phyloP scores from a whole-genome alignment of 768 basidiomycete species.

The Mycena kentingensis region DNA sequence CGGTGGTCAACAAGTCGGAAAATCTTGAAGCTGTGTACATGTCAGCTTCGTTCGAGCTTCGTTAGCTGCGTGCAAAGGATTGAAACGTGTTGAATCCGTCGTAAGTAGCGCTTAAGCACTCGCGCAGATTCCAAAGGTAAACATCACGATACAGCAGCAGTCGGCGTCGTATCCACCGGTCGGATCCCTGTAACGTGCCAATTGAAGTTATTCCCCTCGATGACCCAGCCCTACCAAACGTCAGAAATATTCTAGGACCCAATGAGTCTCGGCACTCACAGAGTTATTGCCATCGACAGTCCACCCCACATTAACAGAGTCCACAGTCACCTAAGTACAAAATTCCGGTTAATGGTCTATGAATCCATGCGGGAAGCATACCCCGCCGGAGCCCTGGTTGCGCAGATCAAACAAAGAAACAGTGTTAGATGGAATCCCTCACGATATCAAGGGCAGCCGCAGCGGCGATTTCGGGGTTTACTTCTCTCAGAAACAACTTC shows the following conservation, averaged over 20 bases:
- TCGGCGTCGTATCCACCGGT: too few species aligned
- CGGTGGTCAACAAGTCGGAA: too few species aligned
- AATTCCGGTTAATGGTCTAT: not conserved
- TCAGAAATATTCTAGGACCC: not conserved
- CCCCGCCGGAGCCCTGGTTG: not conserved
- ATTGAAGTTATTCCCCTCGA: not conserved
- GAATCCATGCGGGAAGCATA: not conserved
- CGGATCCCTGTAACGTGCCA: too few species aligned
- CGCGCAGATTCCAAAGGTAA: too few species aligned
- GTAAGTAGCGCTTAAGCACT: too few species aligned
- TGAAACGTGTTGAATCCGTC: too few species aligned
- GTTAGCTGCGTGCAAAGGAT: too few species aligned
- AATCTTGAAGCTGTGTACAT: too few species aligned
- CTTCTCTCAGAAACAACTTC: not conserved
- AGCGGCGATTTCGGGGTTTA: not conserved
- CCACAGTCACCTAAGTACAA: not conserved
- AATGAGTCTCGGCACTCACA: not conserved
- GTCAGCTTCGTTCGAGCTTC: too few species aligned
- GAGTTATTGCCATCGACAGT: not conserved
- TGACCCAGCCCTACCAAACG: not conserved
- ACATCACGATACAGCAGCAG: too few species aligned
- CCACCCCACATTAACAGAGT: not conserved
- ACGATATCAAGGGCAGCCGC: not conserved
- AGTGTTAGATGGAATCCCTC: not conserved
- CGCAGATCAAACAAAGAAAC: not conserved